These are phyloP conservation scores for Sclerotinia nivalis DNA, from an alignment of 2,329 filamentous ascomycete genomes.

Conservation along the genomic window DNA sequence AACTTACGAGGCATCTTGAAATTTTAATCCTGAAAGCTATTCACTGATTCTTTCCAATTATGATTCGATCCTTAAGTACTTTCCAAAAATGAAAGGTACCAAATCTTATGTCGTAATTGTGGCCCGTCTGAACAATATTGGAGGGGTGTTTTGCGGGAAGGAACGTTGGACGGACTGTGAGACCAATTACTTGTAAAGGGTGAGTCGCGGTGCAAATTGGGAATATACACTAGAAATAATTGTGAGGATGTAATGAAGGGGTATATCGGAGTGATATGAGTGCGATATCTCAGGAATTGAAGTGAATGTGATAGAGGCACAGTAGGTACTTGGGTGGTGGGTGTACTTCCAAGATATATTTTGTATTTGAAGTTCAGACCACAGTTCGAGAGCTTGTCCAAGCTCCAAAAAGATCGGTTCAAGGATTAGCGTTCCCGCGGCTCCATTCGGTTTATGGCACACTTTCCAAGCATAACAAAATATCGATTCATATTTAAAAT, in stretches of 20 bases:
- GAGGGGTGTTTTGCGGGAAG: slow-evolving; percentile 12
- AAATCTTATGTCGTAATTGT: background rate
- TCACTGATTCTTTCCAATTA: slow-evolving; percentile 9
- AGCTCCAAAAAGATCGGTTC: slow-evolving; percentile 6
- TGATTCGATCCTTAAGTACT: slow-evolving; percentile 1
- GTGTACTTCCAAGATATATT: slow-evolving; percentile 5
- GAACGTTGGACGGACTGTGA: slow-evolving; percentile 3
- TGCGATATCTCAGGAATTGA: background rate
- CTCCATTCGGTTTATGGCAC: too few species aligned
- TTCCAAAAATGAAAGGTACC: slow-evolving; percentile 11
- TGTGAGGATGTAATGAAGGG: too few species aligned
- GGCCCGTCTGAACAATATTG: background rate
- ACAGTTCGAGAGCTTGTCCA: slow-evolving; percentile 5
- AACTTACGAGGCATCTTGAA: slow-evolving; percentile 22
- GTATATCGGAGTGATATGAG: background rate
- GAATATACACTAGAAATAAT: background rate
- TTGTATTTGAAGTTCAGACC: slow-evolving; percentile 2
- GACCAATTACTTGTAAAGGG: background rate
- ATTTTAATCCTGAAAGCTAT: background rate
- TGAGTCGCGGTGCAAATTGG: background rate
- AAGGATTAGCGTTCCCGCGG: background rate
- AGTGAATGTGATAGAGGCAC: background rate
- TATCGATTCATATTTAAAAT: too few species aligned
- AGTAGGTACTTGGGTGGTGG: background rate
- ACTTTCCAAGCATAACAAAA: too few species aligned